phyloP scores from a whole-genome alignment of 176 grass and related monocot genomes.

The Oryza brachyantha region DNA sequence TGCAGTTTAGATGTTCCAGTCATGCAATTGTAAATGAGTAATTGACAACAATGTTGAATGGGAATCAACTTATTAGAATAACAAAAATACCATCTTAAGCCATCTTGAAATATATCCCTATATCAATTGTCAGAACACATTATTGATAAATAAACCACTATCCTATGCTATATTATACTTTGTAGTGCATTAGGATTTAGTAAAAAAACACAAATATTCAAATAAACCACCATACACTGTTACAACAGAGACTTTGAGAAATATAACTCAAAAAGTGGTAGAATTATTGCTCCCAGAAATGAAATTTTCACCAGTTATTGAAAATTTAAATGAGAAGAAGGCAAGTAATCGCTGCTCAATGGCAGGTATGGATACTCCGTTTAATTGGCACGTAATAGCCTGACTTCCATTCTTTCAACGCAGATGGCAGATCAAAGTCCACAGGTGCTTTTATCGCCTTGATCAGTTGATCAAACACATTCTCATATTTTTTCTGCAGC shows the following conservation, averaged over 20 bases:
- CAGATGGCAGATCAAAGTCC: slow-evolving; percentile 45
- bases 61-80: neutral
- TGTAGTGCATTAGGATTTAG: neutral
- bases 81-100: neutral
- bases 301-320: neutral
- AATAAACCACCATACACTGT: neutral
- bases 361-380: slow-evolving; percentile 50
- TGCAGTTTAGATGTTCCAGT: neutral
- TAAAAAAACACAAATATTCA: neutral
- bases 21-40: neutral
- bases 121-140: neutral
- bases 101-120: neutral
- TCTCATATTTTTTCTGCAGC: slow-evolving; percentile 23
- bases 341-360: neutral
- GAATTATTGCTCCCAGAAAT: neutral
- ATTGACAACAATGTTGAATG: neutral
- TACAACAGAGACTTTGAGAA: neutral
- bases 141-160: slow-evolving; percentile 13
- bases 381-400: slow-evolving; percentile 48
- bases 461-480: slow-evolving; percentile 46
- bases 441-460: slow-evolving; percentile 22
- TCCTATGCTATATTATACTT: neutral
- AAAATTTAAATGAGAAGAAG: neutral
- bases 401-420: slow-evolving; percentile 46
- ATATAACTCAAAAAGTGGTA: neutral